Conservation (phyloP, 1,284 basidiomycete species). For the Tilletia caries region DNA sequence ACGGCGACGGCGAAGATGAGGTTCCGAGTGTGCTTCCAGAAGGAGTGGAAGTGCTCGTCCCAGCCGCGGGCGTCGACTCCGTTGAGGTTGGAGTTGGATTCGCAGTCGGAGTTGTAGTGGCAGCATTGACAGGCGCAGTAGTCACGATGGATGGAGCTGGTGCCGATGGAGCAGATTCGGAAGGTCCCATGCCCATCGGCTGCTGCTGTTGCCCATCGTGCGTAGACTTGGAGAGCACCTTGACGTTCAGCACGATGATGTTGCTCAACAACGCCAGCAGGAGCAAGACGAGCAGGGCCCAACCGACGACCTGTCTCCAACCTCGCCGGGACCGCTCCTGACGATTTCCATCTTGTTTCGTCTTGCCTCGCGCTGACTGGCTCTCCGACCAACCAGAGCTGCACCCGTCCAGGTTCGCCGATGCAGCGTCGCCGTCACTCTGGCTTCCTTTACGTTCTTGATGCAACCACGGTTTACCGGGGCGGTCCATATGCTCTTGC, state of each 20-base stretch:
- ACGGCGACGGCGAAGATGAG: too few species aligned
- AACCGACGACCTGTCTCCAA: neutral
- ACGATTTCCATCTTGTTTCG: too few species aligned
- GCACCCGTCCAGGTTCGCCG: conserved; percentile 73
- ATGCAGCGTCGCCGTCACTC: conserved; percentile 42
- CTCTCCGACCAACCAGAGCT: conserved; percentile 61
- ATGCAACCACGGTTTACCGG: too few species aligned
- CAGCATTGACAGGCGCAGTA: too few species aligned
- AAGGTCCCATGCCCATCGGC: neutral
- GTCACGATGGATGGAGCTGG: too few species aligned
- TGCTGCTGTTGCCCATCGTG: neutral
- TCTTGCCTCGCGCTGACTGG: neutral
- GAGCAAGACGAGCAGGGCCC: neutral
- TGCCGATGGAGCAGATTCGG: neutral
- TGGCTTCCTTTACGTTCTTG: neutral
- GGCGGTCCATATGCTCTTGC: too few species aligned
- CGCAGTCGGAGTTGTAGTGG: too few species aligned
- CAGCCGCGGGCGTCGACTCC: neutral
- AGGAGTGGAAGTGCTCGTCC: neutral
- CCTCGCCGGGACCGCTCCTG: neutral
- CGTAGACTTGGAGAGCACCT: neutral
- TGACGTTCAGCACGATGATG: neutral
- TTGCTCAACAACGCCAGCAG: neutral
- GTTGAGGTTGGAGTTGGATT: neutral
- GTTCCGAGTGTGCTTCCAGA: too few species aligned